Base-by-base conservation (phyloP, 441 rosid species). In the Raphanus hybrid region DNA sequence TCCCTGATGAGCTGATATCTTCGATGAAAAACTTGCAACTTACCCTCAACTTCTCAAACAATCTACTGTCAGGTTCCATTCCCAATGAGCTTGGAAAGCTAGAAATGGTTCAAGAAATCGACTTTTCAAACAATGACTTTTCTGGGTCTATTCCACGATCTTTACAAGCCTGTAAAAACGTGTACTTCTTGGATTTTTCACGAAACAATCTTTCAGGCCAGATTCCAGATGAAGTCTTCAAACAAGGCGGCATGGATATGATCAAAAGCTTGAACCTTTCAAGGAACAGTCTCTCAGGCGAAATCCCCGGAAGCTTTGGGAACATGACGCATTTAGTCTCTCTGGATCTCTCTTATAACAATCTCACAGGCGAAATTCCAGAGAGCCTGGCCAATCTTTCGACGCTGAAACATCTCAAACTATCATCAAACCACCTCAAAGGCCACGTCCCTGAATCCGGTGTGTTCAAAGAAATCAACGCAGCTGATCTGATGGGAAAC, bases 401-500 rank as follows among this genome's bases (percentile, higher is more conserved):
- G 34, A 65, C 77, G 50, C 73, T 94, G 84, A 91, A 82, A 75
- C 78, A 81, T 69, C 85, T 94, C 66, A 88, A 89, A 73, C 85
- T 94, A 64, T 84, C 87, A 59, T 90, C 84, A 87, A 92, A 94
- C 81, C 77, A 85, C 29, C 88, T 94, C 71, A 88, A 83, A 84
- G 97, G 96, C 70, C 89, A 11, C 14, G 86, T 94, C 66, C 96
- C 95, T 2, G 86, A 86, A 59, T 7, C 77, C 2, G 97, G 98
- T n/a, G 77, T 94, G 64, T 94, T 94, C 73, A 83, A 67, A 74
- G 75, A 74, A 80, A 86, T 89, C 8, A 75, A 64, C 55, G 67
- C 75, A 4, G 85, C 92, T 4, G 79, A 81, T 81, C 69, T 94
- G 32, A 75, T 18, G 20, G 97, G 96, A 70, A 94, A 94, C 69